Percentiles rank a stretch among this genome's conserved stretches.
These are phyloP conservation scores for Pyrus communis DNA, from an alignment of 306 rosid species.

Conservation along the genomic window DNA sequence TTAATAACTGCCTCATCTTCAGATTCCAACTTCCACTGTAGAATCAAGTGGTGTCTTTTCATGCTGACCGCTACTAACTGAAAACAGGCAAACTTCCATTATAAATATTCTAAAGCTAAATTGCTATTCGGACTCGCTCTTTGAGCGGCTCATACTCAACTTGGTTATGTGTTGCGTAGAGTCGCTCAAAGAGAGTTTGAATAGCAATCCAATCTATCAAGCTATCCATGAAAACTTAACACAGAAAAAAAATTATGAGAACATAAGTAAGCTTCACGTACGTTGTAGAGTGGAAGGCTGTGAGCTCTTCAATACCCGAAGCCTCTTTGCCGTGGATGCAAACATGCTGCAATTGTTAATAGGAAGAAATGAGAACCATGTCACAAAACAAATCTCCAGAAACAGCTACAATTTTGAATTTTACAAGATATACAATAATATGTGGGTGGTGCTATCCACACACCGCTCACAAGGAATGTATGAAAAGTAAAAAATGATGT, in stretches of 20 bases:
- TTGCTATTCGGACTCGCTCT: neutral
- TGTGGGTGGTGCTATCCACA: too few species aligned
- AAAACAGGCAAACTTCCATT: slow-evolving; percentile 8
- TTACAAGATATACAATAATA: neutral
- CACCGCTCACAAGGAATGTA: too few species aligned
- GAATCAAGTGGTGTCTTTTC: slow-evolving; percentile 25
- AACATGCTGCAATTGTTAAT: slow-evolving; percentile 19
- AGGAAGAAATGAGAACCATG: neutral
- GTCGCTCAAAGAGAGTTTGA: neutral
- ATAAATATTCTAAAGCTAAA: neutral
- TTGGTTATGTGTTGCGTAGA: too few species aligned
- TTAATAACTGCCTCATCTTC: slow-evolving; percentile 5
- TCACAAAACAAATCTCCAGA: neutral
- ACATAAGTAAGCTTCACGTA: neutral
- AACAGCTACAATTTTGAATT: neutral
- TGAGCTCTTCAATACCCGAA: slow-evolving; percentile 21
- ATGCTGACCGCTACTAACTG: slow-evolving; percentile 13
- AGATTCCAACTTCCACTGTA: slow-evolving; percentile 1
- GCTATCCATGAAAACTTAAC: neutral
- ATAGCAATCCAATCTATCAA: neutral
- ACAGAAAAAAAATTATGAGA: neutral
- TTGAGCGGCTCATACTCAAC: neutral
- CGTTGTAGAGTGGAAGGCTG: slow-evolving; percentile 16
- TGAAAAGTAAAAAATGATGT: too few species aligned
- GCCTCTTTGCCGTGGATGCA: slow-evolving; percentile 30